A percentile compares a stretch with the other conserved stretches of the same genome.
These are phyloP conservation scores for Tillandsia leiboldiana DNA, from an alignment of 176 grass and related monocot species.

Conservation along the genomic window DNA sequence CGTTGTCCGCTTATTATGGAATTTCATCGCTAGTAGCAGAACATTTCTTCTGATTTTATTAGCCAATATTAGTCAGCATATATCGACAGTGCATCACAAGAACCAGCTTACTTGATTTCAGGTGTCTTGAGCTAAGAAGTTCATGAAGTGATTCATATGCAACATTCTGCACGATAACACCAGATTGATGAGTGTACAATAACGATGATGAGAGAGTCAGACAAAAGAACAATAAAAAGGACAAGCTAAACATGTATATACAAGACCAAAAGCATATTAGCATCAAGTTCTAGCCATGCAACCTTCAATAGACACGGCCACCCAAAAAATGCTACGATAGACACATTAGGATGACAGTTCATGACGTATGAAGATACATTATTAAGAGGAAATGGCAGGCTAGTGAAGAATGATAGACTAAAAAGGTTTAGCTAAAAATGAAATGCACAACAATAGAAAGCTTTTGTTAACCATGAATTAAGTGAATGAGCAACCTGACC, in stretches of 20 bases:
- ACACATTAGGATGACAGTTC: not conserved
- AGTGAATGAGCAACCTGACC: constrained; percentile 50
- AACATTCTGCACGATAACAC: constrained; percentile 49
- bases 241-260: not conserved
- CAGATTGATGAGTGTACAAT: not conserved
- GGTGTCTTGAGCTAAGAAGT: constrained; percentile 36
- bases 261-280: not conserved
- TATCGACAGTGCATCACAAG: constrained; percentile 1
- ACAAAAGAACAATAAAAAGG: not conserved
- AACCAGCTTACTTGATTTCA: constrained; percentile 50
- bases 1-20: too few species aligned
- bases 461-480: constrained; percentile 8
- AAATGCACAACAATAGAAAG: not conserved
- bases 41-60: too few species aligned
- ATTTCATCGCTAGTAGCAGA: too few species aligned
- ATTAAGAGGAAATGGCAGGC: not conserved
- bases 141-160: constrained; percentile 78
- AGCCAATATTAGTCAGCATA: not conserved
- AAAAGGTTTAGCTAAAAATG: not conserved
- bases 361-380: too few species aligned
- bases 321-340: not conserved
- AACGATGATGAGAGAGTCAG: not conserved
- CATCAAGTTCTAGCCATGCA: not conserved
- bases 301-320: not conserved
- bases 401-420: not conserved